A percentile compares a stretch with the other conserved stretches of the same genome.
phyloP scores from a whole-genome alignment of 75 land plant genomes.

The Azolla pinnata region DNA sequence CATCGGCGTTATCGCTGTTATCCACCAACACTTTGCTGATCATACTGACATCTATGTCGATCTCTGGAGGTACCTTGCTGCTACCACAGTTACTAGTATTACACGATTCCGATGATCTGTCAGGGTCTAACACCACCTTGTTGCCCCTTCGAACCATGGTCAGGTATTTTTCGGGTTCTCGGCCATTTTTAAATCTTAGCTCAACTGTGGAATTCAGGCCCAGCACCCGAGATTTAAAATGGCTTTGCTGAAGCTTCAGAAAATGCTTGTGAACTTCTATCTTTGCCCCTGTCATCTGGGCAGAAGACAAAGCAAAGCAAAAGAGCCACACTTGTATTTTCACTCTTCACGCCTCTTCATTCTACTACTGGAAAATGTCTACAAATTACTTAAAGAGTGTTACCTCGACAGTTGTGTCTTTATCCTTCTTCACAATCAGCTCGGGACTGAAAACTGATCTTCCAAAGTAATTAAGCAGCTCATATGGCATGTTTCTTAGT shows the following conservation, averaged over 20 bases:
- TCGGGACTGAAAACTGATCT: constrained; percentile 4
- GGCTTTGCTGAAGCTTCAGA: constrained; percentile 6
- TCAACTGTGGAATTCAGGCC: constrained; percentile 8
- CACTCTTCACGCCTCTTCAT: too few relatives aligned
- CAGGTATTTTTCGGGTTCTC: constrained; percentile 6
- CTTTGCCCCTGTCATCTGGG: constrained; percentile 6
- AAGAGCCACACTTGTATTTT: too few relatives aligned
- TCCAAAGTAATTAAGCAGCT: constrained; percentile 3
- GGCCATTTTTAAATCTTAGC: constrained; percentile 6
- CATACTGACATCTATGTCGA: constrained; percentile 5
- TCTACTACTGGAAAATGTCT: too few relatives aligned
- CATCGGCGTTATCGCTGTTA: constrained; percentile 7
- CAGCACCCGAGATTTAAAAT: constrained; percentile 5
- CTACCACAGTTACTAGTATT: not conserved
- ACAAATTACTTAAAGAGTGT: too few relatives aligned
- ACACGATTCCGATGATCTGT: not conserved
- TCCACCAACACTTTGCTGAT: constrained; percentile 5
- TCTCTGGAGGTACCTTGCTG: not conserved
- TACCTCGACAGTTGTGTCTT: constrained; percentile 6
- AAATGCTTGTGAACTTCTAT: constrained; percentile 5
- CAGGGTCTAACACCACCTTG: constrained; percentile 6
- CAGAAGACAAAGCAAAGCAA: not conserved
- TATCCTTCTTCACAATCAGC: not conserved
- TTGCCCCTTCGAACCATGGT: constrained; percentile 8
- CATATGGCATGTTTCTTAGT: constrained; percentile 4